These are phyloP conservation scores for Backusella mclennaniae DNA, from an alignment of 192 early-diverging fungal species.

Conservation along the genomic window DNA sequence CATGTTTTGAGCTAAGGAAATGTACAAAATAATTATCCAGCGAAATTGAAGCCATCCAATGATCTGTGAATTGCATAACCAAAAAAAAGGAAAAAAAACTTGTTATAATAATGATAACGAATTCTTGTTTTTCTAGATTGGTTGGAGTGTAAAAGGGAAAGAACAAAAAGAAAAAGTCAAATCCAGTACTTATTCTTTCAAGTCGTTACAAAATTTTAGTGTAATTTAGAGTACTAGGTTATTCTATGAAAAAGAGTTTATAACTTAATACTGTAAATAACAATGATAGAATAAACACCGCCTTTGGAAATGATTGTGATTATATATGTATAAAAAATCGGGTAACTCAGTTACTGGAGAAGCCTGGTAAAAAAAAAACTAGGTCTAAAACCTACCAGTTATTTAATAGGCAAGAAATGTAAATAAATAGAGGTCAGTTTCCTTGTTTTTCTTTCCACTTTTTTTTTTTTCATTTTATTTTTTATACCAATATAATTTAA, in stretches of 20 bases:
- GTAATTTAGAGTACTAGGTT: background rate
- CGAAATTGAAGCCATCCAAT: too few species aligned
- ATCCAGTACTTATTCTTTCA: background rate
- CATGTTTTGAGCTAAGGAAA: too few species aligned
- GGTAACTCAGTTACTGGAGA: background rate
- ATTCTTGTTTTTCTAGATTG: too few species aligned
- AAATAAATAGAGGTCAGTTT: constrained; percentile 1
- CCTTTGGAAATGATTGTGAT: background rate
- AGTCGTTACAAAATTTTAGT: background rate
- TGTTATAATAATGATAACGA: too few species aligned
- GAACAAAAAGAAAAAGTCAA: background rate
- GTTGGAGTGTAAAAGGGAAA: too few species aligned
- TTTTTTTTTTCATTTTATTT: background rate
- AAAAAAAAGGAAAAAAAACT: too few species aligned
- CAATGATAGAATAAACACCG: background rate
- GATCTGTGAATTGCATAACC: too few species aligned
- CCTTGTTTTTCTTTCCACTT: background rate
- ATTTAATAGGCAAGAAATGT: background rate
- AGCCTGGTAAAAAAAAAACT: background rate
- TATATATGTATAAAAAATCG: background rate
- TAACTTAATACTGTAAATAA: background rate
- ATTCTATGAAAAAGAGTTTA: background rate
- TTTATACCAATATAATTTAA: background rate
- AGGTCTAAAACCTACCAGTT: constrained; percentile 6
- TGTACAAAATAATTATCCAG: too few species aligned